These are phyloP conservation scores for Alnus glutinosa DNA, from an alignment of 306 rosid genomes.

Conservation along the genomic window DNA sequence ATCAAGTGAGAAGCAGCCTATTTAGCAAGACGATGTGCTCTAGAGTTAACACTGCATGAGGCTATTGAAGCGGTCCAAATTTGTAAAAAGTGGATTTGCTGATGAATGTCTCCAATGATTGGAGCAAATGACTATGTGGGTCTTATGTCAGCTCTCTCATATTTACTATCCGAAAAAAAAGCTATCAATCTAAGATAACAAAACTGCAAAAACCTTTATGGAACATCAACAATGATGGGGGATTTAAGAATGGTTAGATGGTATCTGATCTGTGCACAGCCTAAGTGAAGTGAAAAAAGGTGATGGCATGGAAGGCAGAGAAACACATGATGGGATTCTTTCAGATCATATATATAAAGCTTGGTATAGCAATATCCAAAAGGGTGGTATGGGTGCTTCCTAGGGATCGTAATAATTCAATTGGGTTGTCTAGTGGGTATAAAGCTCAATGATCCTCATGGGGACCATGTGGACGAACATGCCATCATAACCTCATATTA, in stretches of 20 bases:
- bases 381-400: conserved; percentile 24
- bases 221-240: neutral
- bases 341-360: neutral
- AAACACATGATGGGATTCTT: neutral
- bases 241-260: neutral
- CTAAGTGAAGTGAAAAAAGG: neutral
- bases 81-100: too few relatives aligned
- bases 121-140: too few relatives aligned
- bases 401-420: conserved; percentile 25
- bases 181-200: too few relatives aligned
- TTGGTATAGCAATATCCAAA: conserved; percentile 1
- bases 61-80: too few relatives aligned
- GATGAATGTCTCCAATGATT: too few relatives aligned
- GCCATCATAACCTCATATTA: conserved; percentile 29
- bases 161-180: too few relatives aligned
- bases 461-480: conserved; percentile 50
- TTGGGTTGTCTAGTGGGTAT: conserved; percentile 33
- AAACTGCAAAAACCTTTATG: too few relatives aligned
- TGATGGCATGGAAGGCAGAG: neutral
- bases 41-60: too few relatives aligned
- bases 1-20: too few relatives aligned
- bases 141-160: too few relatives aligned
- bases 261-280: neutral
- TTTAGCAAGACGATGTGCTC: too few relatives aligned
- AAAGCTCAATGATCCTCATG: conserved; percentile 29